These are phyloP conservation scores for Alternaria sp. DNA, from an alignment of 2,329 filamentous ascomycete genomes.

Conservation along the genomic window DNA sequence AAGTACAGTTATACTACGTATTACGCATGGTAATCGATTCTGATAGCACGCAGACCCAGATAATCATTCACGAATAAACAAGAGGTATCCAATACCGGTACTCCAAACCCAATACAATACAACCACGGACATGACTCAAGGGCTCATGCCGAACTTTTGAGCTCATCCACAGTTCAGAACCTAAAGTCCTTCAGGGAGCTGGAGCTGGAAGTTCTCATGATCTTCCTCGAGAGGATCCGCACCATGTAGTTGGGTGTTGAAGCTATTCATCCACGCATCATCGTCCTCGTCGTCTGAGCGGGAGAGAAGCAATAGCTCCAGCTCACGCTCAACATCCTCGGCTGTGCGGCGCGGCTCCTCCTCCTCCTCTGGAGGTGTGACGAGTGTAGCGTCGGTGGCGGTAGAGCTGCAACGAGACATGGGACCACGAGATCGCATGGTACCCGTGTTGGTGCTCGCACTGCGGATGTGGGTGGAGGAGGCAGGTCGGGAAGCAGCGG, in stretches of 20 bases:
- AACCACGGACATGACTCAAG: not conserved
- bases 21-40: not conserved
- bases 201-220: conserved; percentile 42
- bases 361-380: conserved; percentile 32
- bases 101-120: conserved; percentile 6
- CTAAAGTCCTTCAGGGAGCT: conserved; percentile 45
- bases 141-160: not conserved
- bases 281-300: conserved; percentile 40
- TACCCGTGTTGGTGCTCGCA: conserved; percentile 18
- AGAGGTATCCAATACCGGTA: conserved; percentile 21
- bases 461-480: conserved; percentile 29
- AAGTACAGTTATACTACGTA: not conserved
- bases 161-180: not conserved
- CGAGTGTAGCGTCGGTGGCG: conserved; percentile 43
- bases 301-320: conserved; percentile 41
- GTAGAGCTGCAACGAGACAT: conserved; percentile 49
- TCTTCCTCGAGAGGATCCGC: conserved; percentile 42
- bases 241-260: conserved; percentile 35
- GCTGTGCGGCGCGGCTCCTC: conserved; percentile 39
- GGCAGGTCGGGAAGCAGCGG: conserved; percentile 33
- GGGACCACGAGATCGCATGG: conserved; percentile 23
- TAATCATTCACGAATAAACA: conserved; percentile 7
- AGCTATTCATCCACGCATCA: conserved; percentile 45
- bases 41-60: not conserved
- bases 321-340: conserved; percentile 46